Percentiles rank a stretch among this genome's conserved stretches.
Evolutionary conservation across 164 flowering plant species (phyloP).

Genomic region (Macadamia integrifolia): DNA sequence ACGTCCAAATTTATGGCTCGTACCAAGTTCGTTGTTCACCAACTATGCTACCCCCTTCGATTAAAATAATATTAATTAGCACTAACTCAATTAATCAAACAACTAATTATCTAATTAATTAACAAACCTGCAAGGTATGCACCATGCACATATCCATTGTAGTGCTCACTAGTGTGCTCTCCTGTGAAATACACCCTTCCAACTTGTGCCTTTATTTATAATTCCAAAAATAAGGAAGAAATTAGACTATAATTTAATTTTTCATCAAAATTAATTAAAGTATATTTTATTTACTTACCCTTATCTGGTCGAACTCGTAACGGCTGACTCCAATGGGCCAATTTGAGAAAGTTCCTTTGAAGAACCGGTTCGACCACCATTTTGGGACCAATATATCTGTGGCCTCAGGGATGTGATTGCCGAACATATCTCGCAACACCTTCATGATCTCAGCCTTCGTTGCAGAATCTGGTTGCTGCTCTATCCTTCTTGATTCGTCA

Average conservation of each 20-base stretch:
- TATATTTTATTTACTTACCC: slow-evolving; percentile 17
- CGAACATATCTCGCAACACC: slow-evolving; percentile 44
- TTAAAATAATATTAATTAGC: too few relatives aligned
- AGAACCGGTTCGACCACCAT: slow-evolving; percentile 44
- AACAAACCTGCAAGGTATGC: slow-evolving; percentile 18
- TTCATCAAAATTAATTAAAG: too few relatives aligned
- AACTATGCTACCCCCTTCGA: too few relatives aligned
- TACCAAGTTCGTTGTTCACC: too few relatives aligned
- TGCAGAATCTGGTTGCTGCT: slow-evolving; percentile 34
- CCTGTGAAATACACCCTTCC: slow-evolving; percentile 45
- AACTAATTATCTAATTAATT: too few relatives aligned
- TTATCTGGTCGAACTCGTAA: slow-evolving; percentile 24
- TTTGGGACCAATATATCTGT: slow-evolving; percentile 36
- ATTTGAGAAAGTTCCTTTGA: slow-evolving; percentile 35
- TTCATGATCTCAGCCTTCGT: slow-evolving; percentile 37
- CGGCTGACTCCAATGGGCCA: slow-evolving; percentile 38
- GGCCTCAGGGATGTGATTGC: slow-evolving; percentile 36
- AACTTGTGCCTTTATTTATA: slow-evolving; percentile 32
- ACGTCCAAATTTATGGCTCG: too few relatives aligned
- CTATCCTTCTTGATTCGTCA: slow-evolving; percentile 41
- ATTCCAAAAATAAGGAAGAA: not conserved
- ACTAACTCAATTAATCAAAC: too few relatives aligned
- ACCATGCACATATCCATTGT: slow-evolving; percentile 30
- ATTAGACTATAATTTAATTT: not conserved
- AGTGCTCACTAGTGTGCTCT: slow-evolving; percentile 36